A percentile compares a stretch with the other conserved stretches of the same genome.
phyloP scores from a whole-genome alignment of 2,329 filamentous ascomycete genomes.

The Fusarium sp. region DNA sequence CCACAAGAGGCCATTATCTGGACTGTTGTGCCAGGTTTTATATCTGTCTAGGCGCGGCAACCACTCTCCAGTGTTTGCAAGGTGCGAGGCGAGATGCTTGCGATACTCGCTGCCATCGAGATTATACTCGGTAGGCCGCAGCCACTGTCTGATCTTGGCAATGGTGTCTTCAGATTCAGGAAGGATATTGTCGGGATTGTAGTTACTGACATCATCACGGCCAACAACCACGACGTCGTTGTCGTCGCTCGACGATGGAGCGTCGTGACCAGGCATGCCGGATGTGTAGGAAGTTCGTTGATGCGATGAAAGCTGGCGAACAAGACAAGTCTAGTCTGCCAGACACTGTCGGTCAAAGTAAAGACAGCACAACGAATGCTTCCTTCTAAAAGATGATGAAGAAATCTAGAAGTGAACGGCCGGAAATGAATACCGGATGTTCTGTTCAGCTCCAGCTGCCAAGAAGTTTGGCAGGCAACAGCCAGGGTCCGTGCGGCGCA shows the following conservation, averaged over 20 bases:
- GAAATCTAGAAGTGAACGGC: background rate
- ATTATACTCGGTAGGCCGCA: slow-evolving; percentile 33
- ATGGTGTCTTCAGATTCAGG: slow-evolving; percentile 43
- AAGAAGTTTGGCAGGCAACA: background rate
- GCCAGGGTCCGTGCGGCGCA: background rate
- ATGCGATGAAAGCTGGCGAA: background rate
- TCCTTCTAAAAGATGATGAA: background rate
- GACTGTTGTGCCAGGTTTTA: slow-evolving; percentile 15
- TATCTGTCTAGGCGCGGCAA: slow-evolving; percentile 12
- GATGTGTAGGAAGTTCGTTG: background rate
- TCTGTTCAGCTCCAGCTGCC: background rate
- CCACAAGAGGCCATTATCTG: slow-evolving; percentile 34
- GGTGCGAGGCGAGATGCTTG: slow-evolving; percentile 31
- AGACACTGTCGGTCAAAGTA: background rate
- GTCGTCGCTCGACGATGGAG: slow-evolving; percentile 2
- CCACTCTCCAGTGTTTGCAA: slow-evolving; percentile 30
- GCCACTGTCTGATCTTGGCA: slow-evolving; percentile 33
- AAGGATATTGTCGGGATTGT: slow-evolving; percentile 49
- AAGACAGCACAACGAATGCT: background rate
- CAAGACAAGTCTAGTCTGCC: background rate
- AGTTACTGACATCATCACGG: slow-evolving; percentile 45
- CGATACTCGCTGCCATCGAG: slow-evolving; percentile 32
- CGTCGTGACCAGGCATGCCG: background rate
- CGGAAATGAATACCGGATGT: background rate
- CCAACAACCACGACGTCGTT: slow-evolving; percentile 25